A percentile compares a stretch with the other conserved stretches of the same genome.
Evolutionary conservation across 257 asterid genomes (phyloP).

Genomic region (Henckelia pumila): DNA sequence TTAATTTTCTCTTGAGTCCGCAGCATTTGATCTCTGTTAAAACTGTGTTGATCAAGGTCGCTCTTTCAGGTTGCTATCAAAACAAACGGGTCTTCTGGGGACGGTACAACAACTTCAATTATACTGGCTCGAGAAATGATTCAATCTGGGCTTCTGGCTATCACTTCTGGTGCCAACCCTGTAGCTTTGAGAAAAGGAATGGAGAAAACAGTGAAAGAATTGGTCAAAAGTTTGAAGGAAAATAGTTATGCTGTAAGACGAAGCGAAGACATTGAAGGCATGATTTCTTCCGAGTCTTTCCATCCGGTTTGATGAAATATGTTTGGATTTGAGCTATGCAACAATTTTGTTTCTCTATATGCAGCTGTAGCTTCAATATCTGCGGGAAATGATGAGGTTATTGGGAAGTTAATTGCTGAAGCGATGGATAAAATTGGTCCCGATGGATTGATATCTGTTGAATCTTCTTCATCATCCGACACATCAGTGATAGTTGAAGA

Average conservation of each 20-base stretch:
- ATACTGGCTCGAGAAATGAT: constrained; percentile 91
- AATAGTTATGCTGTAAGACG: constrained; percentile 65
- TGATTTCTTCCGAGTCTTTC: constrained; percentile 6
- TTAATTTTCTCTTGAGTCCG: not conserved
- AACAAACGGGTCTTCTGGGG: constrained; percentile 85
- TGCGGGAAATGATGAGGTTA: constrained; percentile 85
- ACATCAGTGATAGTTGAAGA: constrained; percentile 77
- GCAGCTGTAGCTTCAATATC: constrained; percentile 93
- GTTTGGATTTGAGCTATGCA: not conserved
- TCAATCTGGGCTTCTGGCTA: constrained; percentile 67
- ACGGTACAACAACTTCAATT: constrained; percentile 94
- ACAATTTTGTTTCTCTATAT: constrained; percentile 18
- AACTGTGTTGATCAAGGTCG: constrained; percentile 18
- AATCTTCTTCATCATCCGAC: constrained; percentile 78
- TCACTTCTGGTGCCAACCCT: constrained; percentile 89
- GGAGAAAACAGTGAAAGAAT: constrained; percentile 64
- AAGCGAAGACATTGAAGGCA: constrained; percentile 73
- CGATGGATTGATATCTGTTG: constrained; percentile 79
- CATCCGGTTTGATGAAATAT: constrained; percentile 3
- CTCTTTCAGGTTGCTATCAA: constrained; percentile 69
- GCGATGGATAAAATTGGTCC: constrained; percentile 88
- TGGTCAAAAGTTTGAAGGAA: constrained; percentile 54
- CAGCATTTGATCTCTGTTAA: constrained; percentile 15
- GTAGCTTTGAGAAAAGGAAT: constrained; percentile 77
- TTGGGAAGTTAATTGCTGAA: constrained; percentile 80